Evolutionary conservation across 768 basidiomycete species (phyloP).

Genomic region (Nidularia pulvinata): DNA sequence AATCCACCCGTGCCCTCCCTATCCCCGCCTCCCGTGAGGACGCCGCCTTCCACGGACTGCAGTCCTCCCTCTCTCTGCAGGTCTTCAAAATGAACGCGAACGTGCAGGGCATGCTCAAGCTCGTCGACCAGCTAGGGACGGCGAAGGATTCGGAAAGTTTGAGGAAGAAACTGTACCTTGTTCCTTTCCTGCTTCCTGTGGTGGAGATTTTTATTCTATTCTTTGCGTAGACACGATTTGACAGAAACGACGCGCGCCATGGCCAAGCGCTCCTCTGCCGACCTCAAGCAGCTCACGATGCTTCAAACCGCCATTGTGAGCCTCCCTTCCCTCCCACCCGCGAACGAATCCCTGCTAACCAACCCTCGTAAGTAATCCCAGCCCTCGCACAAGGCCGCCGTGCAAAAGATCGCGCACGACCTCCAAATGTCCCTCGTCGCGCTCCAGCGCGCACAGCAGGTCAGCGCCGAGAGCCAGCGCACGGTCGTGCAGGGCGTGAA

Average conservation of each 20-base stretch:
- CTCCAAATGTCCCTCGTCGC: constrained; percentile 87
- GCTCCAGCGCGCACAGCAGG: constrained; percentile 90
- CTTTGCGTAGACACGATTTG: constrained; percentile 74
- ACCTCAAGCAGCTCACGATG: constrained; percentile 85
- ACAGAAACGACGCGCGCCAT: constrained; percentile 94
- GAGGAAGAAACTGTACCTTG: constrained; percentile 83
- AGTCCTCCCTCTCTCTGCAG: constrained; percentile 84
- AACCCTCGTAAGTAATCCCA: constrained; percentile 18
- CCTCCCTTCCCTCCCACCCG: not conserved
- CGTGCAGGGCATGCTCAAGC: constrained; percentile 91
- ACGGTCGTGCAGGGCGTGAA: constrained; percentile 88
- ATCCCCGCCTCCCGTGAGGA: constrained; percentile 56
- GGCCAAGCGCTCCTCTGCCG: constrained; percentile 92
- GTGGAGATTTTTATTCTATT: constrained; percentile 3
- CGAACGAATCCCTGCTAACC: not conserved
- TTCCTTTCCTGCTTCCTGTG: not conserved
- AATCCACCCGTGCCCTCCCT: constrained; percentile 40
- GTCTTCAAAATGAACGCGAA: constrained; percentile 99
- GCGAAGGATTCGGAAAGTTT: constrained; percentile 75
- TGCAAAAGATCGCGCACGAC: constrained; percentile 94
- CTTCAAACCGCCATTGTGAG: constrained; percentile 64
- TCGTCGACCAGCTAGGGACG: constrained; percentile 97
- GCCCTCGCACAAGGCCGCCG: constrained; percentile 80
- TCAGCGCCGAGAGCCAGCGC: constrained; percentile 88
- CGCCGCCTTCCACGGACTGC: constrained; percentile 71